phyloP scores from a whole-genome alignment of 805 yeast species.

The Saccharomycopsis sp. region DNA sequence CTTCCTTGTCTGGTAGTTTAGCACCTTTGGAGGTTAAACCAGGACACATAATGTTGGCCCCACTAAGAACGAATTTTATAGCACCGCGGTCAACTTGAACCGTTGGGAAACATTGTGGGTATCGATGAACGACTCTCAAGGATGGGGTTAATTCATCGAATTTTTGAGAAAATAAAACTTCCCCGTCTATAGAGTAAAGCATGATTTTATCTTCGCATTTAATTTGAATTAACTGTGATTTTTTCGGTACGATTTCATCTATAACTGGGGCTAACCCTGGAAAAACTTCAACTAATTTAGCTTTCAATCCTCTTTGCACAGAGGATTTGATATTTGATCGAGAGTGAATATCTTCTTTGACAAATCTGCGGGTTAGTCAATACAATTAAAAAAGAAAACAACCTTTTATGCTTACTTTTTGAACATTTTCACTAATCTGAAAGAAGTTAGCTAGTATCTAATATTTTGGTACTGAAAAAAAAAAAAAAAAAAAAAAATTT shows the following conservation, averaged over 20 bases:
- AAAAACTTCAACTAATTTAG: constrained; percentile 66
- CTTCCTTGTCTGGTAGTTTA: constrained; percentile 64
- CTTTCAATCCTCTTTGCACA: constrained; percentile 81
- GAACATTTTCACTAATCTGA: constrained; percentile 40
- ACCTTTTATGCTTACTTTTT: constrained; percentile 31
- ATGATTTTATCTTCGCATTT: constrained; percentile 90
- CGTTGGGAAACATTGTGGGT: constrained; percentile 75
- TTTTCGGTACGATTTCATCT: constrained; percentile 82
- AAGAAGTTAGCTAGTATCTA: too few relatives aligned
- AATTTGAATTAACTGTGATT: constrained; percentile 68
- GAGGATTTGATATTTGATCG: constrained; percentile 90
- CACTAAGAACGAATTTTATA: constrained; percentile 88
- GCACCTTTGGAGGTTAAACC: constrained; percentile 89
- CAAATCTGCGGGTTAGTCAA: constrained; percentile 38
- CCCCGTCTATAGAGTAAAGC: constrained; percentile 63
- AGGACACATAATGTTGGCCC: constrained; percentile 96
- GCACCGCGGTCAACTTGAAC: constrained; percentile 96
- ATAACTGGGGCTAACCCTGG: constrained; percentile 69
- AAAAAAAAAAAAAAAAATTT: too few relatives aligned
- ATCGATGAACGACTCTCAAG: constrained; percentile 67
- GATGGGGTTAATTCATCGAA: constrained; percentile 60
- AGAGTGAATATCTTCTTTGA: constrained; percentile 82
- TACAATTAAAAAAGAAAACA: not conserved
- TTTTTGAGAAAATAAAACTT: constrained; percentile 73
- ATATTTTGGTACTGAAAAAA: not conserved